Evolutionary conservation across 805 yeast genomes (phyloP), one percentile per base, ranked within the genome.

Genomic region (Suhomyces vadensis): DNA sequence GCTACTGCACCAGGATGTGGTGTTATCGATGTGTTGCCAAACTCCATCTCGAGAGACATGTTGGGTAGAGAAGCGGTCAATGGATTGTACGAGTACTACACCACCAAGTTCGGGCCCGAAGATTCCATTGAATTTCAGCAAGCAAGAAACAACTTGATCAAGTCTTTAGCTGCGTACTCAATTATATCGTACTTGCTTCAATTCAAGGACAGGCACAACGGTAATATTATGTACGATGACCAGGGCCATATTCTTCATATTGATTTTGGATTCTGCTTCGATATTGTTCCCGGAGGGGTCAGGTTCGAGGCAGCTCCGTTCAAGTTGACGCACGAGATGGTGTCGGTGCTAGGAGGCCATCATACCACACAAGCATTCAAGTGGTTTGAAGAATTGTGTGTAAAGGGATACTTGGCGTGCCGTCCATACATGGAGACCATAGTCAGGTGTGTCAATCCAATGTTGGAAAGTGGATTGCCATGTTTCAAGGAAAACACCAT

Each of bases 1-100:
- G 99, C 99, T 1, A 94, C 99, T 7, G 97, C 96, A 2, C 98
- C 99, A 1, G 99, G 99, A 0, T 91, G 98, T 71, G 99, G 99
- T 66, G 95, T 94, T 35, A 94, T 94, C 69, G 99, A 95, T 63
- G 99, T 95, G 24, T 75, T 94, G 52, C 99, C 99, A 25, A 87
- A 92, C 61, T 85, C 97, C 5, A 84, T 89, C 21, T 89, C 97
- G 35, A 82, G 99, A 69, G 99, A 94, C 67, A 92, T 94, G 98
- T 76, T 94, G 41, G 99, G 99, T 33, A 81, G 99, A 58, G 99
- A 94, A 61, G 99, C 99, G 1, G 99, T 94, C 21, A 94, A 94
- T 65, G 99, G 98, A 2, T 73, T 94, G 43, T 90, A 88, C 60
- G 97, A 92, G 59, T 94, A 92, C 67, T 94, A 85, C 67, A 81